phyloP scores from a whole-genome alignment of 163 green algal genomes.

The Prototheca cutis region DNA sequence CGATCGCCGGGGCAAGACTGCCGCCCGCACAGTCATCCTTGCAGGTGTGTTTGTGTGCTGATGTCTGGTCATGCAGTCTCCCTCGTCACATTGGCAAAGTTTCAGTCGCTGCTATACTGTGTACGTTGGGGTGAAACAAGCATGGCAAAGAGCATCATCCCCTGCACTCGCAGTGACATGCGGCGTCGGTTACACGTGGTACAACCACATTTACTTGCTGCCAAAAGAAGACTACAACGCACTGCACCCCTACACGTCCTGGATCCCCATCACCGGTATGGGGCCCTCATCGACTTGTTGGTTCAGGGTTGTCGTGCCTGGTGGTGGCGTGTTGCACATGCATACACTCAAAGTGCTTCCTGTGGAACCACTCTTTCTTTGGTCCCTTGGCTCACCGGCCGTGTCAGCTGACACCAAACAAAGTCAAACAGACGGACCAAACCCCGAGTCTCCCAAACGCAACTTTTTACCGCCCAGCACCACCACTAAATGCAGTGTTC shows the following conservation, averaged over 20 bases:
- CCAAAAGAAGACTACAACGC: constrained; percentile 89
- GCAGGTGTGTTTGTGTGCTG: too few relatives aligned
- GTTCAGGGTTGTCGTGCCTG: constrained; percentile 18
- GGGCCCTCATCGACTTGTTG: constrained; percentile 32
- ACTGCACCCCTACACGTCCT: constrained; percentile 90
- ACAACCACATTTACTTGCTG: constrained; percentile 63
- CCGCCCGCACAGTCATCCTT: too few relatives aligned
- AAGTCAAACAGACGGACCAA: background rate
- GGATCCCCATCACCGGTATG: constrained; percentile 81
- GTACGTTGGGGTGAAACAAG: background rate
- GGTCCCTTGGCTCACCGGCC: background rate
- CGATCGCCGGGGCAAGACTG: too few relatives aligned
- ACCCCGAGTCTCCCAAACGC: background rate
- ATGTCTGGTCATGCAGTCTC: too few relatives aligned
- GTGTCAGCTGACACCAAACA: background rate
- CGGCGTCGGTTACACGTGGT: constrained; percentile 33
- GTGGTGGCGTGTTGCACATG: background rate
- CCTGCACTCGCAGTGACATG: background rate
- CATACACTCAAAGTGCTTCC: background rate
- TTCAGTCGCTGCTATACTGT: too few relatives aligned
- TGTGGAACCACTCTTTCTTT: background rate
- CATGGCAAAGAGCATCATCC: too few relatives aligned
- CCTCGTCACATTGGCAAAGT: too few relatives aligned
- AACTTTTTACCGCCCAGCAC: background rate
- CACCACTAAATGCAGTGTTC: constrained; percentile 11